Conservation (phyloP, 2,329 filamentous ascomycete genomes). For the Bipolaris victoriae region DNA sequence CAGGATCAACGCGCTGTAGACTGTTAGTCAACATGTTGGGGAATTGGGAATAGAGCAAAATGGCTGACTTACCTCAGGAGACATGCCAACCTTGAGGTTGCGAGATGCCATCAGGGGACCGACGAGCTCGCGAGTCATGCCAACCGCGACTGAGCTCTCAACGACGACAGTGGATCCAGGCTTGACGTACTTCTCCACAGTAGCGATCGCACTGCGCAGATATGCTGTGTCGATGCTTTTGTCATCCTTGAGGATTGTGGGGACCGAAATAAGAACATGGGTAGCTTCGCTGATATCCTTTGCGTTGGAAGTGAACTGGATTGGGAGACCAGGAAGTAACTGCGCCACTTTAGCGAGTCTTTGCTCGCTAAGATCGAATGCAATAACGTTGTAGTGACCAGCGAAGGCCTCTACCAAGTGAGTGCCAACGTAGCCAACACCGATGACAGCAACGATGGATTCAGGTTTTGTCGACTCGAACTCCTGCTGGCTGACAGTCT, state of each 20-base stretch:
- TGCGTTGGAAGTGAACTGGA: constrained; percentile 29
- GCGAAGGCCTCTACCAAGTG: constrained; percentile 58
- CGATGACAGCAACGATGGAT: constrained; percentile 52
- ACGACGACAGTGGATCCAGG: constrained; percentile 58
- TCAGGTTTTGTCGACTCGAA: neutral
- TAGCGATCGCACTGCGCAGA: constrained; percentile 53
- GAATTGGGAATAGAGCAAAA: neutral
- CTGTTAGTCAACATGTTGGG: neutral
- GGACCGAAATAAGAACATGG: constrained; percentile 62
- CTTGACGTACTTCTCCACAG: constrained; percentile 52
- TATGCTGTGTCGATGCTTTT: constrained; percentile 58
- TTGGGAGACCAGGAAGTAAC: constrained; percentile 12
- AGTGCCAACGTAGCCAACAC: constrained; percentile 61
- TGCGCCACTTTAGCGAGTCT: constrained; percentile 7
- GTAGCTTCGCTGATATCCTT: constrained; percentile 52
- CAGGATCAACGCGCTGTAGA: constrained; percentile 57
- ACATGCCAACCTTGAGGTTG: constrained; percentile 46
- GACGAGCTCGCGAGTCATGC: constrained; percentile 60
- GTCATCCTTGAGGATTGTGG: constrained; percentile 57
- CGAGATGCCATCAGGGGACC: constrained; percentile 50
- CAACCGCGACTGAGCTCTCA: constrained; percentile 62
- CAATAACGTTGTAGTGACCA: constrained; percentile 52
- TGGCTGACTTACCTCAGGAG: constrained; percentile 22
- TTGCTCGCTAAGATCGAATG: constrained; percentile 27
- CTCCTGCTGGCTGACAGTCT: neutral